Conservation (phyloP, 2,329 filamentous ascomycete genomes). For the Beauveria scarabaeidicola region DNA sequence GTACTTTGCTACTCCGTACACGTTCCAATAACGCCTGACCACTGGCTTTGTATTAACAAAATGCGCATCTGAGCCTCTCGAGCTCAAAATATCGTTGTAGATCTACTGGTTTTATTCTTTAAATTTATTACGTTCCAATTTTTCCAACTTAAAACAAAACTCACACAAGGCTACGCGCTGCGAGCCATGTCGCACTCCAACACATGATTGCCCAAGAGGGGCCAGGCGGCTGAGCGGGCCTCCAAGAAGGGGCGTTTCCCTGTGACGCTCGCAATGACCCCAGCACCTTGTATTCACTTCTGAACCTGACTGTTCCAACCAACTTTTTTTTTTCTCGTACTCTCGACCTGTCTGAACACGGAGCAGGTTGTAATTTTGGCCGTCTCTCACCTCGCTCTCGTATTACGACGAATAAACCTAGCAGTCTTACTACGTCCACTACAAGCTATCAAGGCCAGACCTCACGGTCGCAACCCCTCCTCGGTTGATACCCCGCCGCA, state of each 20-base stretch:
- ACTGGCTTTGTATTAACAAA: background rate
- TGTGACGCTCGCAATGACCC: constrained; percentile 1
- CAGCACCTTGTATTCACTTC: background rate
- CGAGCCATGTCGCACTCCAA: background rate
- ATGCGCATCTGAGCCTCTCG: too few species aligned
- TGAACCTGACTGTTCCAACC: background rate
- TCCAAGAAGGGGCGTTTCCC: constrained; percentile 4
- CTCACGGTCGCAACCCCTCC: constrained; percentile 6
- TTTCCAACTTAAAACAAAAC: too few species aligned
- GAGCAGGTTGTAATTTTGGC: background rate
- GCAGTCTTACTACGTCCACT: background rate
- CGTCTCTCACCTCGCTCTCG: background rate
- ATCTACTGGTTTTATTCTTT: too few species aligned
- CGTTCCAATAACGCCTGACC: too few species aligned
- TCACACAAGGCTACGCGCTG: too few species aligned
- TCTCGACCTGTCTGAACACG: background rate
- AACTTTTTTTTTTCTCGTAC: background rate
- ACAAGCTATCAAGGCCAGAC: background rate
- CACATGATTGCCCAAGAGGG: constrained; percentile 1
- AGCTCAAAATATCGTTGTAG: too few species aligned
- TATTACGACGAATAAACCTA: background rate
- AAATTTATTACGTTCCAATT: too few species aligned
- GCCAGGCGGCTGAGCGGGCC: constrained; percentile 3
- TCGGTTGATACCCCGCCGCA: constrained; percentile 6
- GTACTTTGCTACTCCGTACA: background rate